Conservation (phyloP, 225 moss, liverwort and hornwort genomes). For the Neckera pumila region DNA sequence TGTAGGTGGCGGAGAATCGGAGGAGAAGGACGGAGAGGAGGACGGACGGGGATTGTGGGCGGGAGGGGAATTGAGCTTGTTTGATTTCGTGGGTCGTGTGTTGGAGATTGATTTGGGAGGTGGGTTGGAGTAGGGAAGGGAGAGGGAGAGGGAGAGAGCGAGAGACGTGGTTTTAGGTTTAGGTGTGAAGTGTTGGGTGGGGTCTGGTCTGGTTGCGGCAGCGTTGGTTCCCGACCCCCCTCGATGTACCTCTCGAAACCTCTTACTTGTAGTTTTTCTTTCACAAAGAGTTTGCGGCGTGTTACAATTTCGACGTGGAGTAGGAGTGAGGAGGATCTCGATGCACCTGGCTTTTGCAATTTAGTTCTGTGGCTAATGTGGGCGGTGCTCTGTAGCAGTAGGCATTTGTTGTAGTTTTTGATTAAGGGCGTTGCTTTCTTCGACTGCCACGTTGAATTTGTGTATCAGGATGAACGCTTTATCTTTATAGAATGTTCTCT, state of each 20-base stretch:
- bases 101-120: not conserved
- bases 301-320: not conserved
- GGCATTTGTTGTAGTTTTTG: not conserved
- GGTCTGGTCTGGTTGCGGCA: not conserved
- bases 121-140: not conserved
- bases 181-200: not conserved
- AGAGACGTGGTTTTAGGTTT: not conserved
- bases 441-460: not conserved
- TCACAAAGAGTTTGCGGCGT: not conserved
- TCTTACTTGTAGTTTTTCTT: not conserved
- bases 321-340: not conserved
- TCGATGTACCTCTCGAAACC: not conserved
- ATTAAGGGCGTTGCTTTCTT: not conserved
- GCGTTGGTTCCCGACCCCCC: not conserved
- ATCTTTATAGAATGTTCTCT: not conserved
- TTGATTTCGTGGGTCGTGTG: not conserved
- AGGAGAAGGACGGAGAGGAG: not conserved
- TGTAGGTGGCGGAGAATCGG: not conserved
- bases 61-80: constrained; percentile 1
- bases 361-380: not conserved
- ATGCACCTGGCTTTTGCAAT: not conserved
- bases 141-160: not conserved
- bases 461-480: not conserved
- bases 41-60: not conserved
- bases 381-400: not conserved